These are phyloP conservation scores for Acacia confusa DNA, from an alignment of 306 rosid species.

Conservation along the genomic window DNA sequence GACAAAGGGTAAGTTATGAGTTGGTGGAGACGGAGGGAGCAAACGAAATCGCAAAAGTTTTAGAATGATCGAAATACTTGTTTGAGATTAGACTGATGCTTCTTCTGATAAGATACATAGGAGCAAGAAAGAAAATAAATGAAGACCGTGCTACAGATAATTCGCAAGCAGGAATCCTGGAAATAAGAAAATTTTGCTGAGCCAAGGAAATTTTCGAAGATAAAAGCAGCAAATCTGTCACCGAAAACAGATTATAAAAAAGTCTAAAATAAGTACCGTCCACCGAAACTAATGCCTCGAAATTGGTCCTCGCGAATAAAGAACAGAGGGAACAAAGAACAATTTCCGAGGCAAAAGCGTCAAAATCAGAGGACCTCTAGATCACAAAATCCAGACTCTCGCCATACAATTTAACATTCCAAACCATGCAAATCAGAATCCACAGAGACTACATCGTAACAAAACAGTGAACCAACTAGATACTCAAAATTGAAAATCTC, in stretches of 20 bases:
- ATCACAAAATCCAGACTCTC: not conserved
- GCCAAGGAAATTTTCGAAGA: not conserved
- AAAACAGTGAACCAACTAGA: not conserved
- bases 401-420: not conserved
- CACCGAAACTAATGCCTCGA: not conserved
- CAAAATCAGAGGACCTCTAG: not conserved
- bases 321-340: not conserved
- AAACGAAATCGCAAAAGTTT: not conserved
- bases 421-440: not conserved
- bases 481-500: not conserved
- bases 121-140: not conserved
- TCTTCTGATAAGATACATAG: not conserved
- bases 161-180: not conserved
- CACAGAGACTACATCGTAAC: not conserved
- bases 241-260: not conserved
- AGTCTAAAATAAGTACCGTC: not conserved
- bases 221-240: not conserved
- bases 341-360: not conserved
- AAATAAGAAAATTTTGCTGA: not conserved
- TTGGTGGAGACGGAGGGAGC: not conserved
- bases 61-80: not conserved
- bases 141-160: not conserved
- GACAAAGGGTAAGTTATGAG: not conserved
- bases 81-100: not conserved
- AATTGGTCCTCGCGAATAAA: not conserved